Percentiles rank a stretch among this genome's conserved stretches.
Conservation (phyloP, 352 stramenopile species). For the Pythium volutum region DNA sequence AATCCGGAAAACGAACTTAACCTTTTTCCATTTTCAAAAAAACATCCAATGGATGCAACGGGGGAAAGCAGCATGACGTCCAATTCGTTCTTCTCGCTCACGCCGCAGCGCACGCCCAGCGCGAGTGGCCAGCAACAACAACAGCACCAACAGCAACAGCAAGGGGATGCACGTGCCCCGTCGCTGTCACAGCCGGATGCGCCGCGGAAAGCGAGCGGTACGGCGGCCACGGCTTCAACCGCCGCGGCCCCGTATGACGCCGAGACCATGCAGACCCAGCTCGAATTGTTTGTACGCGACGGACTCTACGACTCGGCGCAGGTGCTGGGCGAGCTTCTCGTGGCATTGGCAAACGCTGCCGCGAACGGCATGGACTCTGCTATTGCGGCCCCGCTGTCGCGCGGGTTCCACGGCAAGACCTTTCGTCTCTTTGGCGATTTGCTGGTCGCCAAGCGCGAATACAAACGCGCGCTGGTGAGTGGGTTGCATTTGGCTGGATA, state of each 20-base stretch:
- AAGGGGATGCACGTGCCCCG: not conserved
- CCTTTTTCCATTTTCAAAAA: not conserved
- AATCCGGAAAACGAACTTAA: not conserved
- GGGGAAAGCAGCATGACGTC: slow-evolving; percentile 14
- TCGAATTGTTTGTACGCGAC: slow-evolving; percentile 47
- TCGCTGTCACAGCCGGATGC: slow-evolving; percentile 17
- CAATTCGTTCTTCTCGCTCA: slow-evolving; percentile 23
- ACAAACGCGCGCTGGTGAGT: slow-evolving; percentile 70
- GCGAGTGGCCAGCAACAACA: not conserved
- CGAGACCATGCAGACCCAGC: slow-evolving; percentile 56
- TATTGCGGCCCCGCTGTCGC: slow-evolving; percentile 12
- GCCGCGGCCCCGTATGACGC: slow-evolving; percentile 27
- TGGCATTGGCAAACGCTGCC: slow-evolving; percentile 41
- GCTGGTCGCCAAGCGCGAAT: slow-evolving; percentile 62
- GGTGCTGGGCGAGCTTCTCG: slow-evolving; percentile 58
- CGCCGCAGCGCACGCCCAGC: slow-evolving; percentile 12
- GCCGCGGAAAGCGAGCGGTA: slow-evolving; percentile 5
- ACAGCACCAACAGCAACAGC: no score
- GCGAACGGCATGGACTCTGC: not conserved
- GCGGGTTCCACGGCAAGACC: slow-evolving; percentile 55
- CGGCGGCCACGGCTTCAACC: not conserved
- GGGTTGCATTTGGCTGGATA: not conserved
- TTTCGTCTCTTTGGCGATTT: slow-evolving; percentile 64
- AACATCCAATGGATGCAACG: not conserved
- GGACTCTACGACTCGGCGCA: slow-evolving; percentile 57